phyloP scores from a whole-genome alignment of 768 basidiomycete genomes.

The Termitomyces sp. region DNA sequence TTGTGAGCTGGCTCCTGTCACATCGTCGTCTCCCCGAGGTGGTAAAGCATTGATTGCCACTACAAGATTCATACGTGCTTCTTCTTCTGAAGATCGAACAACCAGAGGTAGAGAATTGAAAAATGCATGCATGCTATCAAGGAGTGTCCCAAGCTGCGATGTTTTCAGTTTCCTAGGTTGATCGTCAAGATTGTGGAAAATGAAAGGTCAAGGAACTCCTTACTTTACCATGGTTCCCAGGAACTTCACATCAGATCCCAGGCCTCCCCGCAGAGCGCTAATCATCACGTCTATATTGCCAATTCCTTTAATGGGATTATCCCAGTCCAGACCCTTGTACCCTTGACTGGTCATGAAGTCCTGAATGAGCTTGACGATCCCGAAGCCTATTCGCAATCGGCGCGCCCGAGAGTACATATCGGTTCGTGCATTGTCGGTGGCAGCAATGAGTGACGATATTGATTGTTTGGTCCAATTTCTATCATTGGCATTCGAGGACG shows the following conservation, averaged over 20 bases:
- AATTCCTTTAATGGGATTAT: constrained; percentile 13
- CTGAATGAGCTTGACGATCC: constrained; percentile 33
- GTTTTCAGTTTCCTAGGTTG: constrained; percentile 33
- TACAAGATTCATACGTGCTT: constrained; percentile 17
- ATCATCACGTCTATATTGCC: constrained; percentile 38
- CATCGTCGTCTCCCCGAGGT: constrained; percentile 9
- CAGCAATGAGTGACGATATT: constrained; percentile 25
- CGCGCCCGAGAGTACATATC: constrained; percentile 28
- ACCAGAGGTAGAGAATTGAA: constrained; percentile 28
- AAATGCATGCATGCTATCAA: constrained; percentile 37
- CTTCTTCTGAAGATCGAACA: constrained; percentile 31
- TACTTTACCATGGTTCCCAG: constrained; percentile 49
- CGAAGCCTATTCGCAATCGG: constrained; percentile 4
- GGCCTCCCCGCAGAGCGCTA: constrained; percentile 39
- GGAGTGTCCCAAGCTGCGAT: constrained; percentile 28
- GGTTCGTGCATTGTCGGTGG: constrained; percentile 33
- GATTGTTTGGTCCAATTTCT: constrained; percentile 22
- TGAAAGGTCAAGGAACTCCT: constrained; percentile 12
- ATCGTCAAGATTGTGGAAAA: not conserved
- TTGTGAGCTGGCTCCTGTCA: constrained; percentile 6
- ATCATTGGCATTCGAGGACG: not conserved
- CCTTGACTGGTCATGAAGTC: constrained; percentile 39
- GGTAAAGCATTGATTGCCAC: constrained; percentile 17
- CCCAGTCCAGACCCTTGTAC: constrained; percentile 35
- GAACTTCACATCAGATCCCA: constrained; percentile 38